Conservation (phyloP, 2,329 filamentous ascomycete species). For the Claviceps citrina region DNA sequence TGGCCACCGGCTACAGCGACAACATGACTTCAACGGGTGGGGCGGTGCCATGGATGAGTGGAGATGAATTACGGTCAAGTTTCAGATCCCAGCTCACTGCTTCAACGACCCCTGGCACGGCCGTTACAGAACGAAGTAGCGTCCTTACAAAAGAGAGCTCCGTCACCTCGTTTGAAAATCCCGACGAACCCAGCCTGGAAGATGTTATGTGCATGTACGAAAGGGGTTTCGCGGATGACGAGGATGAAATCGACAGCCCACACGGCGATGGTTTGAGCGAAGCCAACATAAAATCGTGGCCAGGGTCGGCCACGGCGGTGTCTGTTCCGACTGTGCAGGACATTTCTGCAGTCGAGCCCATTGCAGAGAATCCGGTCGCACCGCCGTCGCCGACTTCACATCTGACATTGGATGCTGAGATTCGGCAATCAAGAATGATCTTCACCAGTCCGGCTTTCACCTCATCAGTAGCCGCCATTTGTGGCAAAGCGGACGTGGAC, state of each 20-base stretch:
- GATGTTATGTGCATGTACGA: constrained; percentile 60
- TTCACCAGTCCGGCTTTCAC: constrained; percentile 25
- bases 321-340: not conserved
- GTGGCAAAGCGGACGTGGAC: constrained; percentile 15
- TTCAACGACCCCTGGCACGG: constrained; percentile 42
- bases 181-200: constrained; percentile 46
- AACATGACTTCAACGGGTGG: constrained; percentile 23
- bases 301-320: constrained; percentile 2
- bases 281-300: constrained; percentile 3
- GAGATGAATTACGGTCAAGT: constrained; percentile 39
- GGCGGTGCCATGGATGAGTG: constrained; percentile 32
- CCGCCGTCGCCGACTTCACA: constrained; percentile 10
- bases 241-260: constrained; percentile 21
- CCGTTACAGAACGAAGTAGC: constrained; percentile 70
- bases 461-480: constrained; percentile 24
- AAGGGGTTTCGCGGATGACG: constrained; percentile 39
- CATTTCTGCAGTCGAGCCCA: constrained; percentile 3
- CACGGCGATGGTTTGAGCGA: constrained; percentile 6
- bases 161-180: constrained; percentile 41
- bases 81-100: constrained; percentile 40
- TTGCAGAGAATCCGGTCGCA: constrained; percentile 9
- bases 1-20: constrained; percentile 17
- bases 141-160: constrained; percentile 67
- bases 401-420: constrained; percentile 23
- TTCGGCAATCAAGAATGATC: constrained; percentile 25